phyloP scores from a whole-genome alignment of 192 early-diverging fungal genomes.

The Haplosporangium gracile region DNA sequence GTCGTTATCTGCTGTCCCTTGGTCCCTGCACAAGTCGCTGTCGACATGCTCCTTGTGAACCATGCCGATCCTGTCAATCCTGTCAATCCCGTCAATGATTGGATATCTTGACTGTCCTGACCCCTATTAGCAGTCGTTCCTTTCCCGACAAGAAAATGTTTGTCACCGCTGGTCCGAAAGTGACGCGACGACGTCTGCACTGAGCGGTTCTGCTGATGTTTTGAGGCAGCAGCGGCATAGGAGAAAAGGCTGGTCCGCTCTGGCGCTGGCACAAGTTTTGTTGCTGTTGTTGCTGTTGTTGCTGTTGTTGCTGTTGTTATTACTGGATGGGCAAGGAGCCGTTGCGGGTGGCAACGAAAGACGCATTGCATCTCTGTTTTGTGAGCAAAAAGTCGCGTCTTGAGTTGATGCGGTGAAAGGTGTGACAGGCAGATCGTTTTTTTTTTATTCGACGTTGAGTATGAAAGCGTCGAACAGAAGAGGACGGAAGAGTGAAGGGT shows the following conservation, averaged over 20 bases:
- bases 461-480: neutral
- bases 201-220: neutral
- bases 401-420: neutral
- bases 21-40: neutral
- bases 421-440: neutral
- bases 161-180: neutral
- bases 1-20: neutral
- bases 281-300: neutral
- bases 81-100: neutral
- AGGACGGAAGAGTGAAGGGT: neutral
- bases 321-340: neutral
- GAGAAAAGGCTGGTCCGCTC: neutral
- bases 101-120: neutral
- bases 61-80: neutral
- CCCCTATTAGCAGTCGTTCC: neutral
- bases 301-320: neutral
- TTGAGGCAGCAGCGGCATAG: neutral
- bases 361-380: slow-evolving; percentile 31
- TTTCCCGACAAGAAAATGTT: neutral
- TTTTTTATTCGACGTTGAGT: neutral
- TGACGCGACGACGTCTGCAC: neutral
- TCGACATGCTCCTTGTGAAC: neutral
- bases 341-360: slow-evolving; percentile 45
- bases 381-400: neutral
- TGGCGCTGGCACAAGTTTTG: neutral